phyloP scores from a whole-genome alignment of 2,329 filamentous ascomycete species.

The Paracamarosporium sp. region DNA sequence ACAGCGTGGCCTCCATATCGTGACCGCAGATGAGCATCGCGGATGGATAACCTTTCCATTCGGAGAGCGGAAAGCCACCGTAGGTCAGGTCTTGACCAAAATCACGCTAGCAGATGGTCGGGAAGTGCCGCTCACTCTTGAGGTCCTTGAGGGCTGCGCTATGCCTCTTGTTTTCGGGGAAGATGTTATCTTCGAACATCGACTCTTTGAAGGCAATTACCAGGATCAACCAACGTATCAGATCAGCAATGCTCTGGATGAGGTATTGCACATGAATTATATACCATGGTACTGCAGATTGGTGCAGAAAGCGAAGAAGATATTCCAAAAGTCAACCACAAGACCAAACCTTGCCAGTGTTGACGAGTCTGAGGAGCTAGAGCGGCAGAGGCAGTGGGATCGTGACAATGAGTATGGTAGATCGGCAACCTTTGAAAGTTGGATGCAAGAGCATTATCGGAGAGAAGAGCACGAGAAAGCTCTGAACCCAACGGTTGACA shows the following conservation, averaged over 20 bases:
- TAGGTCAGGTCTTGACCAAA: too few species aligned
- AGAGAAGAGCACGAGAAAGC: not conserved
- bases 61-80: too few species aligned
- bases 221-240: not conserved
- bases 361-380: not conserved
- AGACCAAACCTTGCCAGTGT: too few species aligned
- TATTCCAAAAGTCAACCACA: too few species aligned
- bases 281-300: not conserved
- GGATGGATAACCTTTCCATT: too few species aligned
- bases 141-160: not conserved
- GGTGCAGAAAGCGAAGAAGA: not conserved
- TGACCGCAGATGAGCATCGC: too few species aligned
- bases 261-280: not conserved
- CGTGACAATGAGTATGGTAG: not conserved
- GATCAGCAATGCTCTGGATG: not conserved
- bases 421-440: not conserved
- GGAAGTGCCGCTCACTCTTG: not conserved
- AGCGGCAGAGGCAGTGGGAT: not conserved
- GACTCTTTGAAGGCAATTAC: not conserved
- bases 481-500: not conserved
- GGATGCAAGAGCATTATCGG: not conserved
- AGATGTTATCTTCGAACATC: not conserved
- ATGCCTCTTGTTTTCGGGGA: not conserved
- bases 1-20: too few species aligned
- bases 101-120: too few species aligned